These are phyloP conservation scores for Podaxis pistillaris DNA, from an alignment of 768 basidiomycete species.

Conservation along the genomic window DNA sequence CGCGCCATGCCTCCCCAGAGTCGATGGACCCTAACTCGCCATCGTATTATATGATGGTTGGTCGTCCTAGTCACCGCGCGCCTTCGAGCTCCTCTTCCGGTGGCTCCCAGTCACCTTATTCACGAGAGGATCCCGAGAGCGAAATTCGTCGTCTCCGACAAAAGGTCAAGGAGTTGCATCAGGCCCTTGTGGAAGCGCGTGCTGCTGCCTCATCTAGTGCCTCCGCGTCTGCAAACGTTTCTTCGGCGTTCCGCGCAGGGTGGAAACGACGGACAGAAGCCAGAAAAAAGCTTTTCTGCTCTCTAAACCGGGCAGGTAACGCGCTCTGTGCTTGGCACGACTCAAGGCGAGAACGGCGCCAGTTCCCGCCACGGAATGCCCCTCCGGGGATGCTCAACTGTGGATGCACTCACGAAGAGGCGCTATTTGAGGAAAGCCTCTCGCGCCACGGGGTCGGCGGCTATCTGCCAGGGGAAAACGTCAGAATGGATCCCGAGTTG, in stretches of 20 bases:
- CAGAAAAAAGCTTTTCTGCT: conserved; percentile 70
- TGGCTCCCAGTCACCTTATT: conserved; percentile 8
- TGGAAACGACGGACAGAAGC: conserved; percentile 78
- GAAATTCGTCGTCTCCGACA: conserved; percentile 57
- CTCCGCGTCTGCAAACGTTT: conserved; percentile 35
- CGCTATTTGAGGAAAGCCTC: conserved; percentile 84
- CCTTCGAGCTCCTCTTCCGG: conserved; percentile 3
- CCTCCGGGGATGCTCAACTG: conserved; percentile 80
- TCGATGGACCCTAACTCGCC: conserved; percentile 36
- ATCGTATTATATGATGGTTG: conserved; percentile 15
- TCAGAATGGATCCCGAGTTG: conserved; percentile 87
- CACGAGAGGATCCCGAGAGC: conserved; percentile 31
- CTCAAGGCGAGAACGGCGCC: conserved; percentile 78
- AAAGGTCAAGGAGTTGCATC: conserved; percentile 54
- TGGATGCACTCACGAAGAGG: conserved; percentile 81
- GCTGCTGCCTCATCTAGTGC: conserved; percentile 18
- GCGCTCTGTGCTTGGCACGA: conserved; percentile 91
- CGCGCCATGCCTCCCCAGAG: conserved; percentile 39
- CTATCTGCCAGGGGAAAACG: conserved; percentile 80
- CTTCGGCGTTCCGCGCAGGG: conserved; percentile 49
- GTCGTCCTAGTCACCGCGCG: background rate
- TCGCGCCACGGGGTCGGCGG: conserved; percentile 77
- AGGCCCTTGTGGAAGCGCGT: conserved; percentile 22
- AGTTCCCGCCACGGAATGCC: conserved; percentile 76
- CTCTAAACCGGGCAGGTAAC: conserved; percentile 84